Percentiles rank a stretch among this genome's conserved stretches.
These are phyloP conservation scores for Bryoerythrophyllum caledonicum DNA, from an alignment of 225 moss, liverwort and hornwort genomes.

Conservation along the genomic window DNA sequence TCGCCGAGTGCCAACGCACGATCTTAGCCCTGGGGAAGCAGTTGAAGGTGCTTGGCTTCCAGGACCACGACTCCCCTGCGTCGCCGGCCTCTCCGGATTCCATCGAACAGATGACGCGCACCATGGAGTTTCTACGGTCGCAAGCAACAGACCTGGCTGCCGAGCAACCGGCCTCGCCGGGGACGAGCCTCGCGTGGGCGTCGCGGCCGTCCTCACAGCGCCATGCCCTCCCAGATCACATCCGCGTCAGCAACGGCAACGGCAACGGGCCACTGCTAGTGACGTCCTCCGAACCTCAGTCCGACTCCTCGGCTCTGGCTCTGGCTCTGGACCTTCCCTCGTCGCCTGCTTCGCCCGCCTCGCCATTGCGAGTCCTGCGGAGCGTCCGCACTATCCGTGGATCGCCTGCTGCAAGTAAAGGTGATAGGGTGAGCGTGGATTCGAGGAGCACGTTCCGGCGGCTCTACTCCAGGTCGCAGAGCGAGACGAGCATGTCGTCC, in stretches of 20 bases:
- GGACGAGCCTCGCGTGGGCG: constrained; percentile 32
- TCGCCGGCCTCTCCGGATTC: constrained; percentile 24
- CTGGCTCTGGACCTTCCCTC: constrained; percentile 23
- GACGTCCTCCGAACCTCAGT: constrained; percentile 22
- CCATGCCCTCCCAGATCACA: constrained; percentile 19
- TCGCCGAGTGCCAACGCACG: constrained; percentile 42
- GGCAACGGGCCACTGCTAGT: constrained; percentile 15
- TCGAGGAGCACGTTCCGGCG: constrained; percentile 24
- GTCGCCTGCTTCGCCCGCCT: constrained; percentile 37
- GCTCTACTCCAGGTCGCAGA: constrained; percentile 51
- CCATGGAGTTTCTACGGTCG: constrained; percentile 42
- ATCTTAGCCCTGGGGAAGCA: constrained; percentile 52
- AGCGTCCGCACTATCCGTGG: constrained; percentile 58
- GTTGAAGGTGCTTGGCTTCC: constrained; percentile 43
- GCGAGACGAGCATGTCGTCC: constrained; percentile 56
- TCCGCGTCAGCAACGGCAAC: no score
- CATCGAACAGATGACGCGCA: constrained; percentile 33
- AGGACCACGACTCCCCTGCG: constrained; percentile 4
- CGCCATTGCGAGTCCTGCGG: constrained; percentile 31
- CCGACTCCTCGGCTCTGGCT: constrained; percentile 27
- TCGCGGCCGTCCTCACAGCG: no score
- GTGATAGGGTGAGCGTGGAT: no score
- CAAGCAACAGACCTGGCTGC: constrained; percentile 27
- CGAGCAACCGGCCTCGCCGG: not conserved
- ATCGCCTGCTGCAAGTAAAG: constrained; percentile 8